Evolutionary conservation across 2,329 filamentous ascomycete genomes (phyloP), one percentile per base, ranked within the genome.

Genomic region (Monilinia vaccinii-corymbosi): DNA sequence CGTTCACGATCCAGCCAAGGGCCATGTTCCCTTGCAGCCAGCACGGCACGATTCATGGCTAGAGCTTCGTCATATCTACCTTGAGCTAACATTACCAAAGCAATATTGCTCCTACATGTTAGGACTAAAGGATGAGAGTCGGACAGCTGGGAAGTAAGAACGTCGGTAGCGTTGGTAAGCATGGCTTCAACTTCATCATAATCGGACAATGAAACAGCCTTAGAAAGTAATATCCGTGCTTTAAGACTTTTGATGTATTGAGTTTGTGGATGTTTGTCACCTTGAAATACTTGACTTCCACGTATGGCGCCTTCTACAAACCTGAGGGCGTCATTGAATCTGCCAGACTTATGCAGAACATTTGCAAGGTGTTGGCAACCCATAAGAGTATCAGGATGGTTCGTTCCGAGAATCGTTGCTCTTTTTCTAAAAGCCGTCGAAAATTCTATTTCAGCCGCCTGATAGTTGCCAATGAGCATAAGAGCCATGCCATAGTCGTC

Each of bases 11-110:
- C 63, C 21, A 61, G 49, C 67, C 67, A 67, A n/a, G 66, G 67
- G 5, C 65, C 67, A 31, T 63, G 45, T 28, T 65, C 58, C 45
- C 66, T 59, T 3, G 60, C 52, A 36, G 58, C 56, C 8, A 69
- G 50, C 11, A 61, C 62, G 8, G 58, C 45, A 21, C 59, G 58
- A 28, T 68, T 68, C 53, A 67, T 63, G 16, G 65, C 60, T 52
- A 65, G 63, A 16, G 67, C 62, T 36, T 61, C 62, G 4, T 65
- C 65, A 42, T 69, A 69, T 34, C 64, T 65, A 4, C 67, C 67
- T 49, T 64, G 63, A 21, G 60, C 61, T 9, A 65, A 38, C 56
- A 65, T 61, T 40, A 67, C 63, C 2, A 64, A 47, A 14, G 67
- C 64, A 21, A 68, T 61, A 50, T 66, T 64, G 47, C 66, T 67